These are phyloP conservation scores for Pseudophaeomoniella oleicola DNA, from an alignment of 2,329 filamentous ascomycete species.

Conservation along the genomic window DNA sequence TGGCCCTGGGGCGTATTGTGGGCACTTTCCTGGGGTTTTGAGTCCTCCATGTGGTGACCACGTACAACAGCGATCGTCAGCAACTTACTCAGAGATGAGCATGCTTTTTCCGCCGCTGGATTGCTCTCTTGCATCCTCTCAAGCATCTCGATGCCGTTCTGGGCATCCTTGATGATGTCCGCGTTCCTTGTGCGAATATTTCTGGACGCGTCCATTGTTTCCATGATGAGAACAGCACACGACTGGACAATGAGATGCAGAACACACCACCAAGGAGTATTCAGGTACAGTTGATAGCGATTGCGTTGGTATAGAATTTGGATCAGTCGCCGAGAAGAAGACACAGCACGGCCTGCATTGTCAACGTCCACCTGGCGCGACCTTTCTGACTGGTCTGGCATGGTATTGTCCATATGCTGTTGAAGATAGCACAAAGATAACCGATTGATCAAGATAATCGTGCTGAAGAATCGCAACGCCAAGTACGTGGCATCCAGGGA, in stretches of 20 bases:
- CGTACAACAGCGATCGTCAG: too few species aligned
- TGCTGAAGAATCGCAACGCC: slow-evolving; percentile 18
- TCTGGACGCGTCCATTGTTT: slow-evolving; percentile 10
- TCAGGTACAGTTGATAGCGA: slow-evolving; percentile 14
- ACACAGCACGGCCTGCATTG: slow-evolving; percentile 18
- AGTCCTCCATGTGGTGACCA: too few species aligned
- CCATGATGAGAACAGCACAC: slow-evolving; percentile 20
- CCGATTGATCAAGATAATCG: slow-evolving; percentile 21
- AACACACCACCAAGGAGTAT: slow-evolving; percentile 25
- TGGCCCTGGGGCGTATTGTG: too few species aligned
- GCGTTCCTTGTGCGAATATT: neutral
- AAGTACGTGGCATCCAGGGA: slow-evolving; percentile 7
- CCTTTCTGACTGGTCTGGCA: slow-evolving; percentile 14
- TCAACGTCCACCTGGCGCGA: slow-evolving; percentile 18
- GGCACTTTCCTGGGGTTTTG: too few species aligned
- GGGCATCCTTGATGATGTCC: neutral
- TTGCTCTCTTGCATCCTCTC: neutral
- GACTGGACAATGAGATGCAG: slow-evolving; percentile 25
- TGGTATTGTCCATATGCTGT: slow-evolving; percentile 15
- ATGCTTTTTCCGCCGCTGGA: neutral
- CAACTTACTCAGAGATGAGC: neutral
- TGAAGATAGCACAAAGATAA: slow-evolving; percentile 20
- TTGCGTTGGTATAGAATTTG: slow-evolving; percentile 17
- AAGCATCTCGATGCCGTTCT: neutral
- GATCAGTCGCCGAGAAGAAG: slow-evolving; percentile 18